Base-by-base conservation (phyloP, 805 yeast genomes). In the Lipomyces mesembrius region DNA sequence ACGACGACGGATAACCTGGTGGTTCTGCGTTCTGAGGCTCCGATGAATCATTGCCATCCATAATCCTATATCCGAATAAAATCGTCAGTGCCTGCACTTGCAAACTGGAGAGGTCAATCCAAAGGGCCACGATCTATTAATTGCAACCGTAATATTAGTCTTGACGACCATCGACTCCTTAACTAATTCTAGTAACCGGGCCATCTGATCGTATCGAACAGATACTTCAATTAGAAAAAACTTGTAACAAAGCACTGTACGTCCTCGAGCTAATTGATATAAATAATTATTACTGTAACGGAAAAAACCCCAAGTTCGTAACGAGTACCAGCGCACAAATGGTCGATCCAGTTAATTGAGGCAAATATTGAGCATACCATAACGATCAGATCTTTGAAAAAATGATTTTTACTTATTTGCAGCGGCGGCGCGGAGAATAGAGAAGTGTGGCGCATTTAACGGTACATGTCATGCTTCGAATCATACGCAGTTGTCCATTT, bases 31-130 rank as follows among this genome's bases (percentile, higher is more conserved):
- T 62, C 60, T 66, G 63, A 37, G 63, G 22, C 52, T 51, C 62
- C 63, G 64, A 51, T 11, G 60, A 58, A 55, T 68, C 71, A 65
- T 65, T 65, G 62, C 66, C 71, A 39, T 68, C 71, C 71, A 68
- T 68, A 67, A 66, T 68, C 65, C 64, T 68, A 35, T 25, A 56
- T 20, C 34, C 37, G 34, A 58, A n/a, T 20, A 7, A 39, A 35
- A 17, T 37, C 43, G 25, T 43, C 49, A 43, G 49, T 43, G 20
- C 49, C 8, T n/a, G 3, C 11, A 17, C 22, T 43, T 43, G 3
- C 49, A 43, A 43, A 8, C 9, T 43, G 49, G 49, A 17, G 22
- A 43, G 14, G 20, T 43, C 6, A n/a, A 43, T 43, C n/a, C 3
- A 17, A n/a, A n/a, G 3, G 8, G 49, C 49, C 49, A 43, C 22